phyloP scores from a whole-genome alignment of 2,329 filamentous ascomycete species.

The Colletotrichum sp. region DNA sequence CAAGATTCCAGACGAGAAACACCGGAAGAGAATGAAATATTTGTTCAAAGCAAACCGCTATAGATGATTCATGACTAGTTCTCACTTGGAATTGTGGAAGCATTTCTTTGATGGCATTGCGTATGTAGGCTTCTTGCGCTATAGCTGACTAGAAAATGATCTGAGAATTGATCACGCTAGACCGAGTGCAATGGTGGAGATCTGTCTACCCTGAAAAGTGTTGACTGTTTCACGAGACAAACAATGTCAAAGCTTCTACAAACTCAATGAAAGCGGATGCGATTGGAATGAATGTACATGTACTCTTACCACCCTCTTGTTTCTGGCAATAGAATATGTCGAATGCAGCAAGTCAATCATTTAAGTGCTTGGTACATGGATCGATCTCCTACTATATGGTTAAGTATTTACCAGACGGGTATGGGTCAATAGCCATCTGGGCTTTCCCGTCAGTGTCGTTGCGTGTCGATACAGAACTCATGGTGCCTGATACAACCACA shows the following conservation, averaged over 20 bases:
- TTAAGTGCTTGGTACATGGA: accelerated
- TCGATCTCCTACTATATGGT: neutral
- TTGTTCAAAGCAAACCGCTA: too few relatives aligned
- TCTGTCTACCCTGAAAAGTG: neutral
- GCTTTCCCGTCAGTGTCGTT: accelerated
- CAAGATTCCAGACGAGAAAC: too few relatives aligned
- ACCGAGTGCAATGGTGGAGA: neutral
- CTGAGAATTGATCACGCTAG: neutral
- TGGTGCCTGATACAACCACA: neutral
- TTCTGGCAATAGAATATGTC: too few relatives aligned
- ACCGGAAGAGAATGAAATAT: accelerated
- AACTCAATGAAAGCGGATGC: neutral
- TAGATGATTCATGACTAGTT: neutral
- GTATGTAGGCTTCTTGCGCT: too few relatives aligned
- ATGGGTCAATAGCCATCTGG: accelerated
- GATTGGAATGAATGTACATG: too few relatives aligned
- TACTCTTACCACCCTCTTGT: too few relatives aligned
- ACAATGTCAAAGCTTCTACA: neutral
- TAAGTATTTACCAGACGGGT: neutral
- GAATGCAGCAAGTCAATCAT: neutral
- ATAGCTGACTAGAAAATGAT: too few relatives aligned
- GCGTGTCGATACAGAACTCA: accelerated
- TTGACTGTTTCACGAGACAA: neutral
- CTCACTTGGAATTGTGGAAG: neutral
- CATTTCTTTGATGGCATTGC: too few relatives aligned